Base-by-base conservation (phyloP, 2,329 filamentous ascomycete genomes). In the Aspergillus hortae region DNA sequence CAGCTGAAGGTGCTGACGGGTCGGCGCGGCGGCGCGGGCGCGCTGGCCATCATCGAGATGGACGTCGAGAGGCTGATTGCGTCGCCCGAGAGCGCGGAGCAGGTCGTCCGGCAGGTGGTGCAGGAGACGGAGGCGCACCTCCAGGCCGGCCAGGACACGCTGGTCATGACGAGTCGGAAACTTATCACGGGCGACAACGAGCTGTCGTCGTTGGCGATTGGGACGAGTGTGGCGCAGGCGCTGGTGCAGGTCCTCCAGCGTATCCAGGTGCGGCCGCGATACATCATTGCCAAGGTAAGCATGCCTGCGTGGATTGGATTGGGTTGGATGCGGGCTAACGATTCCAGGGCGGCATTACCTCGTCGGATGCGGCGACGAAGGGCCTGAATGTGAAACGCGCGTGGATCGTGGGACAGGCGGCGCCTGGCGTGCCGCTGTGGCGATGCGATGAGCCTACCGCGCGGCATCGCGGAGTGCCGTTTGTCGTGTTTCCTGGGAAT, bases 401-500 rank as follows among this genome's bases (percentile, higher is more conserved):
- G 4, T 74, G 69, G 55, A 75, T 85, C 36, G 68, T 83, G 1
- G 81, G 82, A 0, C 81, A 85, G 56, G 81, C 81, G 1, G 79
- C 80, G 0, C 72, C 80, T 0, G 81, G 81, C 1, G 79, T 84
- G 7, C 81, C 82, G 0, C 68, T 84, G 1, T 85, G 82, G 82
- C 68, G 77, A 44, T 84, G 81, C 51, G 74, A 81, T 46, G 81
- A 84, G 61, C 64, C 68, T 0, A 75, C 75, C 1, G 76, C 73
- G 15, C 78, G 80, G 46, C 79, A 77, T 67, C 68, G 70, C 0
- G 77, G 77, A 1, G 64, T 83, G 10, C 79, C 80, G 1, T 83
- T 81, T 60, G 76, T 83, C 2, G 80, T 83, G 0, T 83, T 84
- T 48, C 81, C 80, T 0, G 81, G 80, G 0, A 83, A 83, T 63